phyloP scores from a whole-genome alignment of 495 filamentous ascomycete species.

The Lepraria neglecta region DNA sequence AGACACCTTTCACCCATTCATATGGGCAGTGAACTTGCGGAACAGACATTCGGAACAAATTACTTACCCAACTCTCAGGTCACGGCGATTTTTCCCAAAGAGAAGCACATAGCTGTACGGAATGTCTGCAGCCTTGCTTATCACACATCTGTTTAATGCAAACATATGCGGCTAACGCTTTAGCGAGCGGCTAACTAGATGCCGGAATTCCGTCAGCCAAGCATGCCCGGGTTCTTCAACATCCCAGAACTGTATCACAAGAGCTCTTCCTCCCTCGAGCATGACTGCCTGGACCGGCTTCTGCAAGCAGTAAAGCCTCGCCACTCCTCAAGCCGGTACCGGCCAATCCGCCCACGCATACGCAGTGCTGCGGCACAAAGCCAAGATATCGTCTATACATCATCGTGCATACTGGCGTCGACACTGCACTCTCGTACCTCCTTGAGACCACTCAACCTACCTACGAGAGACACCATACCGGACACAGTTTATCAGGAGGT shows the following conservation, averaged over 20 bases:
- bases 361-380: neutral
- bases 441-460: neutral
- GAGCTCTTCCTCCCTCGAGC: neutral
- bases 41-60: too few species aligned
- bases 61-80: too few species aligned
- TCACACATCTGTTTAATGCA: neutral
- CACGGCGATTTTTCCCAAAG: neutral
- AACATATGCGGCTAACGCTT: neutral
- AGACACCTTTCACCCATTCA: too few species aligned
- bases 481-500: neutral
- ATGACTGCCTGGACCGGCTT: neutral
- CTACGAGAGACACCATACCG: neutral
- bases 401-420: neutral
- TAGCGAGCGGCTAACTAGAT: slow-evolving; percentile 1
- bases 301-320: neutral
- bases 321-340: neutral
- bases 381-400: neutral
- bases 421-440: neutral
- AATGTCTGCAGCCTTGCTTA: slow-evolving; percentile 4
- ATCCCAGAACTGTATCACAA: neutral
- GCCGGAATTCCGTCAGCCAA: slow-evolving; percentile 9
- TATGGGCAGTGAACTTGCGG: too few species aligned
- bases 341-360: neutral
- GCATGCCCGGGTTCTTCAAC: neutral
- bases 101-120: neutral